Evolutionary conservation across 306 rosid species (phyloP), one percentile per base, ranked within the genome.

Genomic region (Vigna mungo): DNA sequence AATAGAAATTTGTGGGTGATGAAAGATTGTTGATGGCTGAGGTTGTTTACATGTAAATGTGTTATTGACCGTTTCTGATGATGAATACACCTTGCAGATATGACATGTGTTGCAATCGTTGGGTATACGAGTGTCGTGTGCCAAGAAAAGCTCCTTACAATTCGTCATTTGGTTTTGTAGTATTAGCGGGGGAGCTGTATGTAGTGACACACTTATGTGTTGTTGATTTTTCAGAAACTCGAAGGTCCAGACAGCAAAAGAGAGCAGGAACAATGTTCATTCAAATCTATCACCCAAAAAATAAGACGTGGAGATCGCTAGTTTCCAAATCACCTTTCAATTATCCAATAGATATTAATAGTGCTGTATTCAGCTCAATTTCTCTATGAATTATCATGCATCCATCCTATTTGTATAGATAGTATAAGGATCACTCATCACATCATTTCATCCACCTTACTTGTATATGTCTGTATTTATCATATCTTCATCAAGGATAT

Each of bases 241-340:
- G 89, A 51, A 88, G 92, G 84, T 70, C 82, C 71, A 88, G 91
- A 27, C 81, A 65, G 55, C 85, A 63, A 1, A 92, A 84, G 89
- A 90, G 82, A 81, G 76, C 84, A 21, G 90, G 92, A 21, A 79
- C 81, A 2, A 63, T 95, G 80, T 82, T 56, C 90, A 81, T 92
- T 77, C 98, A 89, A 82, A 90, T 95, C 75, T 95, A 95, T 80
- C 78, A 89, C 78, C 96, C 96, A 3, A 77, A 79, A 86, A 84
- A 75, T 91, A 95, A 85, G 90, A 54, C 83, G 0, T 92, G 97
- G 97, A 90, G 97, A 87, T 75, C 85, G 21, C 75, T 90, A 15
- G 43, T 74, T 34, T 81, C 93, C 7, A 87, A 87, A 72, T 88
- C 91, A 2, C 98, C 97, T 17, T 89, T 92, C 89, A 62, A 73